A percentile compares a stretch with the other conserved stretches of the same genome.
Evolutionary conservation across 2,329 filamentous ascomycete species (phyloP).

Genomic region (Monilinia polystroma): DNA sequence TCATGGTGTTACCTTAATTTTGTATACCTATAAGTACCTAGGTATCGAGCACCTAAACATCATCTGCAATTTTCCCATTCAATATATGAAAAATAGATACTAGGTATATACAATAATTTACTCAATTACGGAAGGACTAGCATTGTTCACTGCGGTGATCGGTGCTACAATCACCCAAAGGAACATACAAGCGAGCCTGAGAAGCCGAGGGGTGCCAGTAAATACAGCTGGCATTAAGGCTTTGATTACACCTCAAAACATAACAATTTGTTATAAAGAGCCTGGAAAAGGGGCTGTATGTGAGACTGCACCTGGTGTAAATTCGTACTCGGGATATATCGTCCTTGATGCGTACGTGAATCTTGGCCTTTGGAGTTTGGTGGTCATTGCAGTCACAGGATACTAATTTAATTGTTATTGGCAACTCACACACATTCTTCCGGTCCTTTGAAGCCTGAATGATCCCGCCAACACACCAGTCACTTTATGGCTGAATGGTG

Average conservation of each 20-base stretch:
- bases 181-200: slow-evolving; percentile 32
- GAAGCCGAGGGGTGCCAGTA: slow-evolving; percentile 44
- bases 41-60: background rate
- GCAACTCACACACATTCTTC: slow-evolving; percentile 45
- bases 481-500: slow-evolving; percentile 55
- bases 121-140: slow-evolving; percentile 23
- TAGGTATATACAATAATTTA: slow-evolving; percentile 20
- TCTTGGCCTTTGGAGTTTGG: background rate
- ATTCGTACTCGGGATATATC: slow-evolving; percentile 37
- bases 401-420: background rate
- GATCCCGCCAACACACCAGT: slow-evolving; percentile 48
- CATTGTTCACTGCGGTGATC: slow-evolving; percentile 23
- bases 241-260: slow-evolving; percentile 43
- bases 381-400: slow-evolving; percentile 11
- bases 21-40: slow-evolving; percentile 16
- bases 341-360: slow-evolving; percentile 31
- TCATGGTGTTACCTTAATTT: background rate
- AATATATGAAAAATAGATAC: background rate
- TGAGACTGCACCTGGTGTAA: slow-evolving; percentile 37
- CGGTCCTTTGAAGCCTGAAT: slow-evolving; percentile 53
- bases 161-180: slow-evolving; percentile 27
- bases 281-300: slow-evolving; percentile 42
- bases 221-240: slow-evolving; percentile 42
- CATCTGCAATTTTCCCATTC: background rate
- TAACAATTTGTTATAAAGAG: slow-evolving; percentile 48